These are phyloP conservation scores for Cryptococcus jaspeensis DNA, from an alignment of 1,284 basidiomycete genomes.

Conservation along the genomic window DNA sequence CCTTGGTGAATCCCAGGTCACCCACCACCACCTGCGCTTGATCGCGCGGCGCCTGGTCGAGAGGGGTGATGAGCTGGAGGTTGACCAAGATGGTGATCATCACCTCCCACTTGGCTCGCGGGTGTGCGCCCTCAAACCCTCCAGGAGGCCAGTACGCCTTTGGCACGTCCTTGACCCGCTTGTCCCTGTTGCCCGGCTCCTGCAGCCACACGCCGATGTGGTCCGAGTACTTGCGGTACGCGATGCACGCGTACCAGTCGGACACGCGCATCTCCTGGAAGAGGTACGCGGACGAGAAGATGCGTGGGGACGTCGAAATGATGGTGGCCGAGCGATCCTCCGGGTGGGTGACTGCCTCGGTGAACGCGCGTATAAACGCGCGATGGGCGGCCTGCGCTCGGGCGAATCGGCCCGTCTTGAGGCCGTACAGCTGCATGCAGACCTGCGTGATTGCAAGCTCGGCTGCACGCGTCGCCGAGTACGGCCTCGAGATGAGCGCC, in stretches of 20 bases:
- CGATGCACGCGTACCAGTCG: constrained; percentile 31
- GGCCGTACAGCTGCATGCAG: constrained; percentile 31
- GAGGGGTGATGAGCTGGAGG: constrained; percentile 35
- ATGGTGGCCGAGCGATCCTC: constrained; percentile 15
- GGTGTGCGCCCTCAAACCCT: constrained; percentile 21
- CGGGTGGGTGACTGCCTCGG: not conserved
- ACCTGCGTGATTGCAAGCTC: no score
- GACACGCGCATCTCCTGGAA: constrained; percentile 37
- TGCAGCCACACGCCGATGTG: constrained; percentile 34
- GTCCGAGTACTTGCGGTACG: constrained; percentile 27
- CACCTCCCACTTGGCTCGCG: constrained; percentile 25
- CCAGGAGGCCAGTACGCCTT: constrained; percentile 10
- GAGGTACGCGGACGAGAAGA: constrained; percentile 38
- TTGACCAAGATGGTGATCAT: constrained; percentile 26
- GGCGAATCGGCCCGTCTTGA: constrained; percentile 27
- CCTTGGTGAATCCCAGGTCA: constrained; percentile 8
- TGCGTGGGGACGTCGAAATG: constrained; percentile 23
- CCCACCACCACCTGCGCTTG: constrained; percentile 11
- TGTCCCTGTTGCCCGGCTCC: constrained; percentile 24
- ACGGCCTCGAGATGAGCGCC: not conserved
- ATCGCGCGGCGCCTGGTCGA: constrained; percentile 13
- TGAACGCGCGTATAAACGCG: constrained; percentile 28
- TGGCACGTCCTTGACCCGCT: constrained; percentile 26
- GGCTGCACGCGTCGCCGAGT: constrained; percentile 16
- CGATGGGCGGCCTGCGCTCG: constrained; percentile 31